phyloP scores from a whole-genome alignment of 1,284 basidiomycete species.

The Ceratobasidium sp. region DNA sequence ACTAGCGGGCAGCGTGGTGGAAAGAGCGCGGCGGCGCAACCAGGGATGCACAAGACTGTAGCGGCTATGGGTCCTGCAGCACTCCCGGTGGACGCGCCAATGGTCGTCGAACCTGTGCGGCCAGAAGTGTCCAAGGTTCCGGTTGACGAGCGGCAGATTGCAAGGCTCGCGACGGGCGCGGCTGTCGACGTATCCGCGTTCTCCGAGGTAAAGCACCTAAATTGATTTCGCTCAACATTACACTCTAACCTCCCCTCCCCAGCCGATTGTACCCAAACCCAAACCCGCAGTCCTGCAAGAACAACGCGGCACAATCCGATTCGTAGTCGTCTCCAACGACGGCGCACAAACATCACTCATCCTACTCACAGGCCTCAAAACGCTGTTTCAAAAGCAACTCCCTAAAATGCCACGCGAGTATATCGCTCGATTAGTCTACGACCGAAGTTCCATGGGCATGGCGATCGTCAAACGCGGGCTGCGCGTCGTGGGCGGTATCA shows the following conservation, averaged over 20 bases:
- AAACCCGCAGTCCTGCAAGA: conserved; percentile 89
- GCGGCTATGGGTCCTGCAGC: conserved; percentile 65
- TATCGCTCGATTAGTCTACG: conserved; percentile 95
- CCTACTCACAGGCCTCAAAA: conserved; percentile 94
- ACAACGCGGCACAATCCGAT: conserved; percentile 84
- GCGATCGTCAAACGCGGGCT: conserved; percentile 96
- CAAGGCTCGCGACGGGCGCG: conserved; percentile 81
- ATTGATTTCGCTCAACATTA: conserved; percentile 7
- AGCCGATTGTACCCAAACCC: conserved; percentile 64
- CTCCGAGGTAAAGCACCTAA: conserved; percentile 60
- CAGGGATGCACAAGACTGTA: conserved; percentile 67
- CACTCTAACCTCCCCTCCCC: conserved; percentile 48
- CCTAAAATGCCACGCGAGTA: conserved; percentile 99
- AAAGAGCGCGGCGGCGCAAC: conserved; percentile 66
- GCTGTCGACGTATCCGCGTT: conserved; percentile 75
- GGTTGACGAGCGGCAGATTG: conserved; percentile 79
- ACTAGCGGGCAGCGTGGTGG: conserved; percentile 35
- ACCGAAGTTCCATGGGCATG: conserved; percentile 89
- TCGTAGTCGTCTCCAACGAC: conserved; percentile 90
- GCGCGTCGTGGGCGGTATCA: conserved; percentile 98
- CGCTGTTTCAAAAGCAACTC: conserved; percentile 96
- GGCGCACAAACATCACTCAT: conserved; percentile 80
- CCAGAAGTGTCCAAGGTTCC: conserved; percentile 78
- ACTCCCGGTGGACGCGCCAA: conserved; percentile 56
- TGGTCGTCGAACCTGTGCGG: conserved; percentile 63